Base-by-base conservation (phyloP, 331 rosid genomes). In the Pyrus hybrid region DNA sequence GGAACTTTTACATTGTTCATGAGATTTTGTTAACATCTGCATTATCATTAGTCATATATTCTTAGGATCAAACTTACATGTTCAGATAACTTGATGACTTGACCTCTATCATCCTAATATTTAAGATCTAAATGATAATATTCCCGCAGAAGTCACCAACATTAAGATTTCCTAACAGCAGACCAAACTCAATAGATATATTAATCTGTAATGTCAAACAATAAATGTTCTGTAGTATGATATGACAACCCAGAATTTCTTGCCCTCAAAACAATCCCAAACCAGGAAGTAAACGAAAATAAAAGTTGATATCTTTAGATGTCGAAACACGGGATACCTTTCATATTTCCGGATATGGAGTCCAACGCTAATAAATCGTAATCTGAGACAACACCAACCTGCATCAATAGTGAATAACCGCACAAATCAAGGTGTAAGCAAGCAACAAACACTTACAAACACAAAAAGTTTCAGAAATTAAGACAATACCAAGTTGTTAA, bases 311-410 rank as follows among this genome's bases (percentile, higher is more conserved):
- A 12, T 14, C 35, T 20, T 70, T 28, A 53, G 63, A 20, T 28
- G 6, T 29, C 5, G 10, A 20, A 29, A 51, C 53, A 17, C n/a
- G 12, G 37, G 77, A n/a, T 33, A 47, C 53, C 71, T 47, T 45
- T 56, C 12, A 21, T 17, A 33, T 67, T 93, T 86, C 94, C 97
- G 86, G 98, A 93, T 83, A 93, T 87, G 16, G 95, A 87, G 81
- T 91, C 95, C 18, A 93, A 84, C 13, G 98, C 97, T 76, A 93
- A 65, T 75, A 93, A 86, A 74, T 93, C 98, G 63, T 93, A 93
- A 85, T 93, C 98, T 58, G 97, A 91, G 74, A 93, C 91, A 72
- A 93, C 97, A 51, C 98, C 98, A 77, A 93, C 96, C 98, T 93
- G 91, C 81, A 21, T 60, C 37, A 32, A 8, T 5, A n/a, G 13